phyloP scores from a whole-genome alignment of 257 asterid species.

The Craterostigma plantagineum region DNA sequence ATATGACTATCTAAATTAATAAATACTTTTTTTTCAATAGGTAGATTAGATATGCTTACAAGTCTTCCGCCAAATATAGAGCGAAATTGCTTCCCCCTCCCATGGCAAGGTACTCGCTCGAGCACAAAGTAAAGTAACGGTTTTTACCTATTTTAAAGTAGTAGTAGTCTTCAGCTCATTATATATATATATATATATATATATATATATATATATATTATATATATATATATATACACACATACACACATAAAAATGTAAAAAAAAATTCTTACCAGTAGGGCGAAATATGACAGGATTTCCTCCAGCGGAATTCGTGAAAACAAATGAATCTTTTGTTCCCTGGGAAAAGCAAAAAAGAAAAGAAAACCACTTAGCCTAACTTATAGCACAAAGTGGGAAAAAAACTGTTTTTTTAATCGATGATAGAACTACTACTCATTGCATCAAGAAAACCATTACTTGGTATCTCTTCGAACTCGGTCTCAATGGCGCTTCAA shows the following conservation, averaged over 20 bases:
- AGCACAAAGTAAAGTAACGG: constrained; percentile 74
- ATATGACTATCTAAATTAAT: neutral
- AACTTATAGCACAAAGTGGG: constrained; percentile 7
- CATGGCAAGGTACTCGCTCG: constrained; percentile 61
- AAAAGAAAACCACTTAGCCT: too few species aligned
- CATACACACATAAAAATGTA: constrained; percentile 3
- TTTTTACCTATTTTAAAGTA: constrained; percentile 42
- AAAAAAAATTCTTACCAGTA: constrained; percentile 44
- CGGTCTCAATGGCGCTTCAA: constrained; percentile 75
- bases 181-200: too few species aligned
- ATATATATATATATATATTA: too few species aligned
- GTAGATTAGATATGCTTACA: constrained; percentile 35
- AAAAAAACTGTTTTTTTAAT: too few species aligned
- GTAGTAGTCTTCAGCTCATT: neutral
- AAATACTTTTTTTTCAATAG: neutral
- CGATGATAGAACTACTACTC: neutral
- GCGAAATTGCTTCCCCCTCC: constrained; percentile 96
- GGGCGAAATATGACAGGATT: constrained; percentile 55
- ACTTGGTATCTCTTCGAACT: constrained; percentile 80
- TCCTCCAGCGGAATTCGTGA: constrained; percentile 62
- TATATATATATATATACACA: neutral
- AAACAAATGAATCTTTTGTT: constrained; percentile 55
- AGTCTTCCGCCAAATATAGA: constrained; percentile 73
- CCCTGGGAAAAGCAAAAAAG: constrained; percentile 49
- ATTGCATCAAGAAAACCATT: constrained; percentile 8